Evolutionary conservation across 2,329 filamentous ascomycete species (phyloP).

Genomic region (Arthroderma sp.): DNA sequence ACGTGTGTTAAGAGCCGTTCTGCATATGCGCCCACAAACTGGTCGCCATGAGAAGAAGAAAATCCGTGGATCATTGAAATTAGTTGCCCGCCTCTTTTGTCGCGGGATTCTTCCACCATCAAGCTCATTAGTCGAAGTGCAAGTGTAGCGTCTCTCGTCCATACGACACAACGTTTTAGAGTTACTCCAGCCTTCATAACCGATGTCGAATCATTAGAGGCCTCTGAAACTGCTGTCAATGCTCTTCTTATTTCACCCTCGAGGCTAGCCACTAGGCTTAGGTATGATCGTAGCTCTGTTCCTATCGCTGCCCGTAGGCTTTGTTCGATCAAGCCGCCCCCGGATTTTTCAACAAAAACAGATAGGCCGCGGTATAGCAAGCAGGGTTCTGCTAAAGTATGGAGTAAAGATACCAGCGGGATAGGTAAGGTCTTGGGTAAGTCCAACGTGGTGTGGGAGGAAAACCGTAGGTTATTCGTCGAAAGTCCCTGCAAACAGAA

Average conservation of each 20-base stretch:
- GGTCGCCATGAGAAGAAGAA: constrained; percentile 86
- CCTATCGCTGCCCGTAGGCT: constrained; percentile 80
- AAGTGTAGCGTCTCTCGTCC: constrained; percentile 96
- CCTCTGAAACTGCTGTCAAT: constrained; percentile 54
- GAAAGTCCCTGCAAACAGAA: constrained; percentile 89
- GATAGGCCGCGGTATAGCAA: constrained; percentile 75
- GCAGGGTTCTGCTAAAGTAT: constrained; percentile 83
- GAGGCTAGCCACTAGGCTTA: constrained; percentile 78
- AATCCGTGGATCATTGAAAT: constrained; percentile 90
- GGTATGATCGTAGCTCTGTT: constrained; percentile 73
- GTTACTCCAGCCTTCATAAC: constrained; percentile 83
- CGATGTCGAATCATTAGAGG: constrained; percentile 39
- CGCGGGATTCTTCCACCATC: constrained; percentile 79
- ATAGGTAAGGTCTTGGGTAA: constrained; percentile 68
- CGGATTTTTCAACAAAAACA: constrained; percentile 66
- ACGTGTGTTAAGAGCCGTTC: constrained; percentile 77
- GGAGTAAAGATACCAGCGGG: constrained; percentile 72
- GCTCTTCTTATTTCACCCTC: constrained; percentile 85
- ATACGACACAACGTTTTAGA: constrained; percentile 86
- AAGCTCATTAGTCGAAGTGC: constrained; percentile 83
- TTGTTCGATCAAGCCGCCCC: constrained; percentile 77
- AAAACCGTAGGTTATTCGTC: constrained; percentile 69
- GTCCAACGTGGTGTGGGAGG: constrained; percentile 53
- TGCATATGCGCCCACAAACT: constrained; percentile 84
- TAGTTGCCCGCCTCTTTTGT: constrained; percentile 72